These are phyloP conservation scores for Talaromyces sp. DNA, from an alignment of 2,329 filamentous ascomycete genomes.

Conservation along the genomic window DNA sequence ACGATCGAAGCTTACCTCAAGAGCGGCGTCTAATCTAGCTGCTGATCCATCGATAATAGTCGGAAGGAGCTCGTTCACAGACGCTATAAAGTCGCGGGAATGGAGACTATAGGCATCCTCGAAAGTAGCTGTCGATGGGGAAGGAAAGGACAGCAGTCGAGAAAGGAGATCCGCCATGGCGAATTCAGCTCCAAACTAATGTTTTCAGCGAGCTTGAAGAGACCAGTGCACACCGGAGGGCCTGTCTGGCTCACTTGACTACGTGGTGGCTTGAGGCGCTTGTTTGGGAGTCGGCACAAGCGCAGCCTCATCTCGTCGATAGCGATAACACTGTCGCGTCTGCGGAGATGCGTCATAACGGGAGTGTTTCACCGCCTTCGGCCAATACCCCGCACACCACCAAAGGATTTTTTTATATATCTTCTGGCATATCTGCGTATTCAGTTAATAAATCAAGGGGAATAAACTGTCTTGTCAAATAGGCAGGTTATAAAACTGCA, in stretches of 20 bases:
- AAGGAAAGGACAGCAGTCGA: conserved; percentile 35
- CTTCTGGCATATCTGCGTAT: not conserved
- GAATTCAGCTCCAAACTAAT: not conserved
- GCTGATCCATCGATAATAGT: conserved; percentile 22
- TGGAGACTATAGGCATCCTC: conserved; percentile 41
- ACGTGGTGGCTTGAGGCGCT: not conserved
- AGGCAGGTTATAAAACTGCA: not conserved
- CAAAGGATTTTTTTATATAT: not conserved
- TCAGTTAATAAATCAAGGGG: not conserved
- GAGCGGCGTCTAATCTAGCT: conserved; percentile 18
- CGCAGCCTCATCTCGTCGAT: not conserved
- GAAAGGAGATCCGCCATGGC: conserved; percentile 27
- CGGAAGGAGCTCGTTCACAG: conserved; percentile 31
- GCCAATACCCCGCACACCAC: not conserved
- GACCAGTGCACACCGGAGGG: not conserved
- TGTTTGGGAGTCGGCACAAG: not conserved
- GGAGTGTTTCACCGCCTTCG: conserved; percentile 7
- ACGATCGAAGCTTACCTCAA: conserved; percentile 23
- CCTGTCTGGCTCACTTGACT: not conserved
- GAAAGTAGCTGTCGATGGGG: conserved; percentile 27
- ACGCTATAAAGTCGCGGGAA: conserved; percentile 33
- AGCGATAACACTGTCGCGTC: not conserved
- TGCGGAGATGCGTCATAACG: conserved; percentile 8
- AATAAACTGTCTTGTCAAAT: not conserved
- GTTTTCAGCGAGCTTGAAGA: not conserved